Percentiles rank a stretch among this genome's conserved stretches.
These are phyloP conservation scores for Pontederia paniculata DNA, from an alignment of 176 grass and related monocot species.

Conservation along the genomic window DNA sequence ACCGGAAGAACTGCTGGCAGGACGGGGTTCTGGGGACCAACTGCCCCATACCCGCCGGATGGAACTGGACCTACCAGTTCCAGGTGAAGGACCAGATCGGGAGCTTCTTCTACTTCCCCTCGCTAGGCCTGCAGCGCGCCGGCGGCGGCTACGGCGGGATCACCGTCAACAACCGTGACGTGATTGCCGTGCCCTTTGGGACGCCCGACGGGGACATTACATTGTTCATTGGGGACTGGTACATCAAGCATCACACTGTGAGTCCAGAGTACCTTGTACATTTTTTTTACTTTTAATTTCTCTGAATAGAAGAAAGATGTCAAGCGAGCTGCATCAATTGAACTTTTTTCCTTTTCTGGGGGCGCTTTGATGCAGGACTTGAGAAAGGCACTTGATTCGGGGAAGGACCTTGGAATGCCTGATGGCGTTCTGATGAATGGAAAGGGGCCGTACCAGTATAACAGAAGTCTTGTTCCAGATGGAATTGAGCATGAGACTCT, in stretches of 20 bases:
- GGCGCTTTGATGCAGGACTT: conserved; percentile 49
- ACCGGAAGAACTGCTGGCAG: conserved; percentile 85
- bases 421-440: conserved; percentile 80
- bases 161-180: conserved; percentile 55
- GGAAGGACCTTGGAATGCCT: conserved; percentile 58
- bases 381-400: conserved; percentile 62
- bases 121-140: conserved; percentile 54
- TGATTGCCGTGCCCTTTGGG: conserved; percentile 50
- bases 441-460: conserved; percentile 62
- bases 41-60: conserved; percentile 76
- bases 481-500: conserved; percentile 54
- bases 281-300: neutral
- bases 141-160: conserved; percentile 61
- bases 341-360: neutral
- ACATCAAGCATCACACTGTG: conserved; percentile 72
- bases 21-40: conserved; percentile 85
- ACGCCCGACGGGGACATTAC: conserved; percentile 61
- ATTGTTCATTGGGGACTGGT: conserved; percentile 84
- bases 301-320: no score
- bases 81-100: conserved; percentile 96
- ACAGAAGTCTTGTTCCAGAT: conserved; percentile 43
- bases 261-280: conserved; percentile 6
- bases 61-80: conserved; percentile 99
- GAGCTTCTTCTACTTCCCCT: conserved; percentile 95
- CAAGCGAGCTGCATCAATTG: neutral